Percentiles rank a stretch among this genome's conserved stretches.
Evolutionary conservation across 2,329 filamentous ascomycete genomes (phyloP).

Genomic region (Ophiocordyceps camponoti-floridani): DNA sequence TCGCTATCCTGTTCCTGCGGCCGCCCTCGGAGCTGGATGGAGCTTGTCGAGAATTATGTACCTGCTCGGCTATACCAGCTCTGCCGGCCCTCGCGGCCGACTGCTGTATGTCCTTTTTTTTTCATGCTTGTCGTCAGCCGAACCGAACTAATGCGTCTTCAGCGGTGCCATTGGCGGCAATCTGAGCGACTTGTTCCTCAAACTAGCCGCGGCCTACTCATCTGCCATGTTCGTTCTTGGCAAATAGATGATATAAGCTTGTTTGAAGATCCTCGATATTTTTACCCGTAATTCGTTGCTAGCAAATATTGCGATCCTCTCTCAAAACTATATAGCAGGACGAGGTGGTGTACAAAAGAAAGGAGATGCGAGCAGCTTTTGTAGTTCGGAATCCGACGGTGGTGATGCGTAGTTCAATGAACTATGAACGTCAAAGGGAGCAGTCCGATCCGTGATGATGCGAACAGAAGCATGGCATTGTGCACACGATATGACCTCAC

Average conservation of each 20-base stretch:
- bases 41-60: slow-evolving; percentile 33
- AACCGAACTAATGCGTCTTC: neutral
- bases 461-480: no score
- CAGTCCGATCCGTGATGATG: no score
- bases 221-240: slow-evolving; percentile 18
- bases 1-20: slow-evolving; percentile 30
- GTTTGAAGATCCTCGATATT: neutral
- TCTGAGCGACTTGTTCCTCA: slow-evolving; percentile 20
- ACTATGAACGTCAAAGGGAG: no score
- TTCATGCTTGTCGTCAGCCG: neutral
- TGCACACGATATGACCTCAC: no score
- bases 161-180: slow-evolving; percentile 18
- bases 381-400: no score
- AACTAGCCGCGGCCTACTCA: slow-evolving; percentile 24
- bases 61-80: slow-evolving; percentile 32
- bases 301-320: no score
- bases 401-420: no score
- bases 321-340: no score
- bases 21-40: slow-evolving; percentile 33
- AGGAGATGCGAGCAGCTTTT: no score
- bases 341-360: no score
- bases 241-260: slow-evolving; percentile 5
- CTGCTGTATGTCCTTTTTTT: slow-evolving; percentile 11
- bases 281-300: neutral
- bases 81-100: slow-evolving; percentile 26